A percentile compares a stretch with the other conserved stretches of the same genome.
These are phyloP conservation scores for Patellifolia procumbens DNA, from an alignment of 179 eudicot genomes.

Conservation along the genomic window DNA sequence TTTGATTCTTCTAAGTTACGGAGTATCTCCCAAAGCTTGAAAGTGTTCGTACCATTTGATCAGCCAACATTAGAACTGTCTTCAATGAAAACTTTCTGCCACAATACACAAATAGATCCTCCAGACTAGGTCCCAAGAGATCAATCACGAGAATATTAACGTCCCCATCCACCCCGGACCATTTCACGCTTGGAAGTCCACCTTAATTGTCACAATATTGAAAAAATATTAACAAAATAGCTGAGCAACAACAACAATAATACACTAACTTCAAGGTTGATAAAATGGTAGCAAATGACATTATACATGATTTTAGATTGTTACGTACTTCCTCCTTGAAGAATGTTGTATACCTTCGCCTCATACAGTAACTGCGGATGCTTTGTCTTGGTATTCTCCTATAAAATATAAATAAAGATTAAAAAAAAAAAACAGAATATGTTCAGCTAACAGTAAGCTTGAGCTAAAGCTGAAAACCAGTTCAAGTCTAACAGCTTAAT, in stretches of 20 bases:
- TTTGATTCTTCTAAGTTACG: background rate
- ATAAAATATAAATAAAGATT: slow-evolving; percentile 20
- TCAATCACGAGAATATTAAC: slow-evolving; percentile 83
- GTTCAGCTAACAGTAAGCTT: background rate
- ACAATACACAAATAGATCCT: slow-evolving; percentile 89
- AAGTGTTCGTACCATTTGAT: slow-evolving; percentile 69
- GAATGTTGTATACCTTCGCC: slow-evolving; percentile 86
- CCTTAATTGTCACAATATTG: slow-evolving; percentile 35
- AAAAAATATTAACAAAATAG: background rate
- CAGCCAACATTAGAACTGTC: slow-evolving; percentile 86
- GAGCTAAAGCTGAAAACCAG: too few relatives aligned
- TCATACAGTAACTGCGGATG: slow-evolving; percentile 94
- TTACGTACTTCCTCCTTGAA: slow-evolving; percentile 96
- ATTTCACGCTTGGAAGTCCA: slow-evolving; percentile 72
- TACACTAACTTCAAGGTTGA: background rate
- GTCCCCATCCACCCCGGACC: slow-evolving; percentile 85
- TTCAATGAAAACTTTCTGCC: slow-evolving; percentile 81
- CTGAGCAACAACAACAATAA: background rate
- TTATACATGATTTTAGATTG: slow-evolving; percentile 16
- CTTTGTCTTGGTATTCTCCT: slow-evolving; percentile 89
- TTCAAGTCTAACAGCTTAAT: too few relatives aligned
- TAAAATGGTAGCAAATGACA: slow-evolving; percentile 10
- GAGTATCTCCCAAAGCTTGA: background rate
- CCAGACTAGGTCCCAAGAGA: slow-evolving; percentile 91
- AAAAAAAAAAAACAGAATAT: background rate